A percentile compares a stretch with the other conserved stretches of the same genome.
Evolutionary conservation across 140 eudicot species (phyloP).

Genomic region (Flaveria floridana): DNA sequence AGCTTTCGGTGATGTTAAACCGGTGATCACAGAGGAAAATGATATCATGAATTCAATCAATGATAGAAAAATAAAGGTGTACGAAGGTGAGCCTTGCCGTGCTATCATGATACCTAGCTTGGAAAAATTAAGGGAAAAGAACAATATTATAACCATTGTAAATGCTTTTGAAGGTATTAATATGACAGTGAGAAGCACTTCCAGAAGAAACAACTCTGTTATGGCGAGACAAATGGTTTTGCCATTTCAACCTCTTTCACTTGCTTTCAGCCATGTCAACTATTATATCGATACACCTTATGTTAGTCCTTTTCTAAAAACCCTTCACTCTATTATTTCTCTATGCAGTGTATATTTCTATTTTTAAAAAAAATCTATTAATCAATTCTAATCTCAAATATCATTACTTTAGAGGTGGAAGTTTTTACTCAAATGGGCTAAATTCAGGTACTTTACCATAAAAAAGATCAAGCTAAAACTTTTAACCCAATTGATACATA

Average conservation of each 20-base stretch:
- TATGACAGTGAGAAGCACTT: slow-evolving; percentile 4
- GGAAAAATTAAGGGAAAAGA: no score
- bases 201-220: background rate
- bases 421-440: no score
- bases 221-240: slow-evolving; percentile 12
- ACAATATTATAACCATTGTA: background rate
- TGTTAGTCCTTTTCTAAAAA: slow-evolving; percentile 10
- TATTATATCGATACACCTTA: slow-evolving; percentile 20
- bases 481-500: no score
- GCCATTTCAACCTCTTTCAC: slow-evolving; percentile 24
- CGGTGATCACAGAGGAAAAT: slow-evolving; percentile 16
- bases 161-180: slow-evolving; percentile 12
- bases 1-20: slow-evolving; percentile 18
- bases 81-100: slow-evolving; percentile 12
- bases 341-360: background rate
- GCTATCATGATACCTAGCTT: background rate
- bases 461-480: no score
- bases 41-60: background rate
- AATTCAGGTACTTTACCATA: no score
- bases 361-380: no score
- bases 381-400: background rate
- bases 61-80: background rate
- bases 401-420: background rate
- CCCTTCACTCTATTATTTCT: background rate
- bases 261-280: slow-evolving; percentile 21